Evolutionary conservation across 805 yeast species (phyloP).

Genomic region (Zygotorulaspora florentina): DNA sequence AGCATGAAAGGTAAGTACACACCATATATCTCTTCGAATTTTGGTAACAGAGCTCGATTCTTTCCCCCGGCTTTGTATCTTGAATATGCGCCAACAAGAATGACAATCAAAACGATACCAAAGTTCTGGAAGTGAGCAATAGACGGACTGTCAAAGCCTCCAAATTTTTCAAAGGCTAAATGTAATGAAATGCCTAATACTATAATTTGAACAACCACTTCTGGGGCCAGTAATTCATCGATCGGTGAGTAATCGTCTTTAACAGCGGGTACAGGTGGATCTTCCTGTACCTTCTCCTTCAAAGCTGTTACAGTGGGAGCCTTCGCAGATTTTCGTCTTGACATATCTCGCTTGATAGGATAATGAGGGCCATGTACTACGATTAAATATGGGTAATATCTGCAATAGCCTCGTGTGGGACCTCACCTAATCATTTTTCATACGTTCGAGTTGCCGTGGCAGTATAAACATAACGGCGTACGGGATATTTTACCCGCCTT

Average conservation of each 20-base stretch:
- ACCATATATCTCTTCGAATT: conserved; percentile 36
- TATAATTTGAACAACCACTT: conserved; percentile 26
- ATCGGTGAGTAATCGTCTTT: conserved; percentile 12
- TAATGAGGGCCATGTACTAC: too few species aligned
- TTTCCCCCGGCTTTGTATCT: conserved; percentile 6
- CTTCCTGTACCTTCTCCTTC: neutral
- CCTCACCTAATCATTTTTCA: neutral
- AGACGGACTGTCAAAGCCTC: conserved; percentile 12
- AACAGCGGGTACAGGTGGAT: neutral
- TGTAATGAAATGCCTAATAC: conserved; percentile 25
- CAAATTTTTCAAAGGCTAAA: conserved; percentile 19
- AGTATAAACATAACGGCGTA: neutral
- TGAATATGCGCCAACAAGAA: conserved; percentile 18
- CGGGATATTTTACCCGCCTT: neutral
- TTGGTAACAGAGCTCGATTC: conserved; percentile 19
- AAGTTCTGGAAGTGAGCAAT: conserved; percentile 22
- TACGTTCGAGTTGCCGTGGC: neutral
- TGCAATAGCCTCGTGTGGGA: neutral
- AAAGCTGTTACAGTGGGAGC: neutral
- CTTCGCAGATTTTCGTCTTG: neutral
- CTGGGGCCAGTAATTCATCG: conserved; percentile 20
- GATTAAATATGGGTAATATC: too few species aligned
- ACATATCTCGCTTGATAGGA: neutral
- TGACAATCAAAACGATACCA: conserved; percentile 19
- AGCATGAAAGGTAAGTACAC: conserved; percentile 34